Evolutionary conservation across 257 asterid genomes (phyloP), one percentile per base, ranked within the genome.

Genomic region (Jasminum sambac): DNA sequence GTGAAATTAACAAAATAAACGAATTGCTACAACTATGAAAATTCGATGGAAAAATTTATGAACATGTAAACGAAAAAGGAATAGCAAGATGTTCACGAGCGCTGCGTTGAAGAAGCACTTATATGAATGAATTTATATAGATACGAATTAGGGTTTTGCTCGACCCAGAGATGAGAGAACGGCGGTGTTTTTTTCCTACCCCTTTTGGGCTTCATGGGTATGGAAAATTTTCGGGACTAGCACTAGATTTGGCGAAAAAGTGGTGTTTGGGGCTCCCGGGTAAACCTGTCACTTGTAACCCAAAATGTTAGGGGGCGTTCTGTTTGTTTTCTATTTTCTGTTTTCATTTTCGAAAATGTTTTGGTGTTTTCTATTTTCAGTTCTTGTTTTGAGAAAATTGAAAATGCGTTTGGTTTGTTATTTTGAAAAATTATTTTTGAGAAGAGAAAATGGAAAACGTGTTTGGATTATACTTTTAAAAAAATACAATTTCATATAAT

Each of bases 91-190:
- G 21, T 14, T n/a, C 59, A 8, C 6, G 7, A 50, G 2, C 19
- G 23, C 36, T 19, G 62, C 5, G 34, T 55, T 7, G 11, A 55
- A 1, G 34, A 5, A 21, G 62, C 34, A 30, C 1, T 4, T 9
- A 55, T 55, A 21, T 19, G 36, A 19, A 23, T 10, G 36, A 4
- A 0, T 55, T 8, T 55, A 55, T 55, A 55, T 17, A 52, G 30
- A 55, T 55, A 55, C 0, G n/a, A 55, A 21, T 55, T 55, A 55
- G 62, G 62, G 62, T 55, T 55, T 55, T 55, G 36, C 10, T 55
- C 34, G 11, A 23, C 36, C 21, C 59, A 50, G 2, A 23, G 4
- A n/a, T n/a, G n/a, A n/a, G n/a, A n/a, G n/a, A n/a, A n/a, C 61
- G 12, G 7, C 61, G 8, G 34, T 4, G 12, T 55, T 55, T 55